phyloP scores from a whole-genome alignment of 2,329 filamentous ascomycete genomes.

The Sphaerulina populicola region DNA sequence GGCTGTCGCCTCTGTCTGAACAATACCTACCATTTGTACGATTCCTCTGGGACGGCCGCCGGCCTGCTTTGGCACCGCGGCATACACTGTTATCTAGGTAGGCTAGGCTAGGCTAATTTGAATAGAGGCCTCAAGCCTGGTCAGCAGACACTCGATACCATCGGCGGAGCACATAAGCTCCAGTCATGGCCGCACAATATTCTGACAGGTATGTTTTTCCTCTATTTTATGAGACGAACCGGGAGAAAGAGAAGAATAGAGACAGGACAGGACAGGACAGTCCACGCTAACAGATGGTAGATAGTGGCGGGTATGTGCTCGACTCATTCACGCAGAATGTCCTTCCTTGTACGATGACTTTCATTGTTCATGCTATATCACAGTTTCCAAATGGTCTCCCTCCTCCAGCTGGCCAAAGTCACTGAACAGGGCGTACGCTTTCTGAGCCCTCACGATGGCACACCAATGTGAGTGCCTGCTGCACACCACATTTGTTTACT shows the following conservation, averaged over 20 bases:
- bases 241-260: too few species aligned
- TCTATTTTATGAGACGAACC: neutral
- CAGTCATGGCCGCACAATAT: constrained; percentile 96
- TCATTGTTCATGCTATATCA: neutral
- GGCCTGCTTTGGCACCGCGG: neutral
- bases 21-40: constrained; percentile 87
- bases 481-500: neutral
- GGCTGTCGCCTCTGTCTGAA: constrained; percentile 88
- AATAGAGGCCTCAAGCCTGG: constrained; percentile 75
- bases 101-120: constrained; percentile 5
- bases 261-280: too few species aligned
- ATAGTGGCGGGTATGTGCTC: constrained; percentile 20
- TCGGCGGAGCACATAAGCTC: constrained; percentile 88
- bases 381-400: constrained; percentile 97
- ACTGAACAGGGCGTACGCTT: constrained; percentile 95
- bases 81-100: neutral
- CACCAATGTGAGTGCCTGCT: constrained; percentile 59
- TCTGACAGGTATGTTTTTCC: constrained; percentile 56
- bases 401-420: constrained; percentile 84
- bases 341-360: neutral
- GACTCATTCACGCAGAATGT: neutral
- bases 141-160: constrained; percentile 73
- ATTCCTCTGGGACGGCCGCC: neutral
- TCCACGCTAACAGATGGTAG: constrained; percentile 6
- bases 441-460: constrained; percentile 89